Evolutionary conservation across 2,329 filamentous ascomycete genomes (phyloP), one percentile per base, ranked within the genome.

Genomic region (Fusarium cicatricum): DNA sequence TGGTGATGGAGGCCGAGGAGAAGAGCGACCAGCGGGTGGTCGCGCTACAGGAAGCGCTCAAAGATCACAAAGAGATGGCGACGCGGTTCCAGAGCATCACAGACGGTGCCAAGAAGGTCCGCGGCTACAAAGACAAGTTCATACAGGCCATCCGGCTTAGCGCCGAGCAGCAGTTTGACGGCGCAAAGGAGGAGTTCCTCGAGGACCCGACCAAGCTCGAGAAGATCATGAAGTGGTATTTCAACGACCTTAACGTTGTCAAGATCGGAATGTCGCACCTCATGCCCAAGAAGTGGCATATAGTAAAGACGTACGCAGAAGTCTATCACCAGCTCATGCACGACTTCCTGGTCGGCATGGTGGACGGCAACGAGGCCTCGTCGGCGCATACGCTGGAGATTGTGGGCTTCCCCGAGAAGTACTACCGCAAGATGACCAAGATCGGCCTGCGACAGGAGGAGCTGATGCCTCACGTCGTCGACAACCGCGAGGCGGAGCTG

Each of bases 71-170:
- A 72, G 94, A 98, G 72, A 90, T 99, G 71, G 95, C 93, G 10
- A 89, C 89, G 40, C 85, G 94, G 45, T 97, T 99, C 80, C 93
- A 97, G 77, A 94, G 92, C 66, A 97, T 99, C 76, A 94, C 93
- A 10, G 90, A 94, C 63, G 94, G 94, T 2, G 92, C 94, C 17
- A 96, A 96, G 75, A 91, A 92, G 62, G 87, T 96, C 47, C 88
- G 94, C 62, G 95, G 94, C 3, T 99, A 99, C 80, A 99, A 98
- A 78, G 91, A 96, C 67, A 97, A 97, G 72, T 97, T 98, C 73
- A 75, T 97, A 33, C 83, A 90, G 69, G 88, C 90, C 33, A 92
- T 97, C 70, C 85, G 88, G 67, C 80, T 88, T 54, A 88, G 86
- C 60, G 90, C 89, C 7, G 83, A 90, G 70, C 84, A 83, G 38